Evolutionary conservation across 106 monocot genomes (phyloP), one percentile per base, ranked within the genome.

Genomic region (Agapanthus africanus): DNA sequence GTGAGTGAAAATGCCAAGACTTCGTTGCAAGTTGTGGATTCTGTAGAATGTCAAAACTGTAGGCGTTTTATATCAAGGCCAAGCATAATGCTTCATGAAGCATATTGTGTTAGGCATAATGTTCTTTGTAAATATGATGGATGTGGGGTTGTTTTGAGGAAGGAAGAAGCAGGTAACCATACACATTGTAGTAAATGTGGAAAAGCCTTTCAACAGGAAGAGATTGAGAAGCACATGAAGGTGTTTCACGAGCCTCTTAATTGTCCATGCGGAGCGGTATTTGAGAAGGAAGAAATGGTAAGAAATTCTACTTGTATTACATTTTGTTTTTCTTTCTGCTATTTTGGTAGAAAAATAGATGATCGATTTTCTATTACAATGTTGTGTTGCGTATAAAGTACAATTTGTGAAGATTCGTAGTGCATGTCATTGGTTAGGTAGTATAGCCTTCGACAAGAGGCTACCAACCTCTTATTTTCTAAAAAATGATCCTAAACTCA

Each of bases 231-330:
- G 73, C 97, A 99, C 71, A 77, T 93, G 89, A 83, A 84, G 66
- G 90, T 99, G 7, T 99, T 99, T 63, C 97, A 99, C 80, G 84
- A 80, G 54, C 97, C 97, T 31, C 33, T 85, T 14, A 33, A 76
- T 63, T 99, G 92, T 66, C 69, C 84, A 7, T 97, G 97, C 70
- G 91, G 91, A 51, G 80, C 86, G 18, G 49, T 82, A 15, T 75
- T 99, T 15, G 91, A 99, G 64, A 89, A 83, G 78, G 83, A 90
- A 80, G 80, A 92, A 60, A 99, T 99, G 97, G 97, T 99, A 81
- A 78, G 81, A n/a, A n/a, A n/a, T n/a, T n/a, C n/a, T n/a, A n/a
- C n/a, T n/a, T n/a, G n/a, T n/a, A n/a, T n/a, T n/a, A n/a, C n/a
- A n/a, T n/a, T n/a, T n/a, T n/a, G n/a, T n/a, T n/a, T n/a, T n/a